These are phyloP conservation scores for Diaporthe destruens DNA, from an alignment of 2,329 filamentous ascomycete species.

Conservation along the genomic window DNA sequence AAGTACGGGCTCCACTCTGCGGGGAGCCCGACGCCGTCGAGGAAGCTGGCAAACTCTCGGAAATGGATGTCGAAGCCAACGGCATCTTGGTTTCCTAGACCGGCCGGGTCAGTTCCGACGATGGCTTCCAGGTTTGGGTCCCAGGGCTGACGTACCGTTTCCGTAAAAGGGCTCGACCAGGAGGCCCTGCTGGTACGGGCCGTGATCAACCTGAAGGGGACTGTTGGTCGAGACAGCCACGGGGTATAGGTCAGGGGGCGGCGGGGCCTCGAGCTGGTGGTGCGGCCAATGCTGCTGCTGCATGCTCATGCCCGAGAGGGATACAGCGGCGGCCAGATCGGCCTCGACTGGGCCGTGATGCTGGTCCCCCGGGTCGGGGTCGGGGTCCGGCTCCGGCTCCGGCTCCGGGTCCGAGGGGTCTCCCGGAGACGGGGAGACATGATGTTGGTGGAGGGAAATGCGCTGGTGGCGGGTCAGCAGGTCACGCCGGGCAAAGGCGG, in stretches of 20 bases:
- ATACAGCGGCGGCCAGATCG: conserved; percentile 48
- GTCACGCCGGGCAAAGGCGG: conserved; percentile 59
- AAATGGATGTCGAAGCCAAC: conserved; percentile 9
- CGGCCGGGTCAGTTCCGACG: background rate
- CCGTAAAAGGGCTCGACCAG: conserved; percentile 19
- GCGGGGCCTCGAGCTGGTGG: background rate
- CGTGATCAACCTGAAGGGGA: background rate
- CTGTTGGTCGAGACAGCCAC: conserved; percentile 16
- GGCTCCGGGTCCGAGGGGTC: conserved; percentile 44
- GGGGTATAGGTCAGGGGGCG: background rate
- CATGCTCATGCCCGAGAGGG: conserved; percentile 51
- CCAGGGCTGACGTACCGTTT: background rate
- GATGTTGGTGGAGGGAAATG: conserved; percentile 52
- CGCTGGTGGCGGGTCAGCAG: conserved; percentile 59
- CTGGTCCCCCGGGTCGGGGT: conserved; percentile 46
- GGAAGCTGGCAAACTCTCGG: conserved; percentile 13
- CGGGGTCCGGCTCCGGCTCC: too few relatives aligned
- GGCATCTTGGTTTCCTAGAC: background rate
- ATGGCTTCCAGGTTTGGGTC: too few relatives aligned
- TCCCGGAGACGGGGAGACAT: conserved; percentile 42
- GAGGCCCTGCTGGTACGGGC: conserved; percentile 3
- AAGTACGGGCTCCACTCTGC: conserved; percentile 24
- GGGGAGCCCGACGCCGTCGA: conserved; percentile 5
- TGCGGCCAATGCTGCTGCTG: conserved; percentile 45
- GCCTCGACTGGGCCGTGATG: conserved; percentile 48